These are phyloP conservation scores for Rubroboletus pulcherrimus DNA, from an alignment of 768 basidiomycete genomes.

Conservation along the genomic window DNA sequence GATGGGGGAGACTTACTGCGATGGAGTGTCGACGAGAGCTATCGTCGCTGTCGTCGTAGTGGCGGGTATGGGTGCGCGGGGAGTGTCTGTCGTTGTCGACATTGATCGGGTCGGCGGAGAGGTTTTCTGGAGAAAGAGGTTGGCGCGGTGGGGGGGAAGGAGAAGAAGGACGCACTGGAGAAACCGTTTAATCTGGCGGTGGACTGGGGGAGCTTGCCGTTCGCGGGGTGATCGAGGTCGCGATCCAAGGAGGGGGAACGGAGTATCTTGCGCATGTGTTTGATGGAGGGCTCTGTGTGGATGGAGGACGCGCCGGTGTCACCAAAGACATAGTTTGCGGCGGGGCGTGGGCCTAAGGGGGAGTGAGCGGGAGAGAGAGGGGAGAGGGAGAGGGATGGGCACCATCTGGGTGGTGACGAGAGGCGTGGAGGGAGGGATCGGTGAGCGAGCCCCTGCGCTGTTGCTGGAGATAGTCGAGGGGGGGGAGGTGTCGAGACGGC, in stretches of 20 bases:
- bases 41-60: constrained; percentile 54
- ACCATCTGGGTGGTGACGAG: constrained; percentile 25
- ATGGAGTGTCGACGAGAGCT: constrained; percentile 72
- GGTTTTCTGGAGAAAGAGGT: constrained; percentile 26
- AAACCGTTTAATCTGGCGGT: constrained; percentile 17
- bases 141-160: constrained; percentile 7
- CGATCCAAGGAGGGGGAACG: constrained; percentile 55
- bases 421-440: constrained; percentile 73
- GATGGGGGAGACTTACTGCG: constrained; percentile 42
- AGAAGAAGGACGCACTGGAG: constrained; percentile 22
- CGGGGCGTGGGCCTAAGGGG: constrained; percentile 49
- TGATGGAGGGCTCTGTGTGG: constrained; percentile 36
- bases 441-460: constrained; percentile 83
- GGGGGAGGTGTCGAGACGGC: constrained; percentile 52
- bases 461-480: constrained; percentile 74
- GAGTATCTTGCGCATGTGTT: constrained; percentile 52
- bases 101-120: constrained; percentile 10
- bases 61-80: constrained; percentile 31
- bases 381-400: constrained; percentile 6
- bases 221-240: constrained; percentile 20
- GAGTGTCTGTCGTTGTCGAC: constrained; percentile 30
- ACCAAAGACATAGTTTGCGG: constrained; percentile 69
- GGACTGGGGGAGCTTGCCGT: constrained; percentile 19
- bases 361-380: constrained; percentile 18
- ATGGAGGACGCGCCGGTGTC: constrained; percentile 38